These are phyloP conservation scores for Coffea canephora DNA, from an alignment of 257 asterid genomes.

Conservation along the genomic window DNA sequence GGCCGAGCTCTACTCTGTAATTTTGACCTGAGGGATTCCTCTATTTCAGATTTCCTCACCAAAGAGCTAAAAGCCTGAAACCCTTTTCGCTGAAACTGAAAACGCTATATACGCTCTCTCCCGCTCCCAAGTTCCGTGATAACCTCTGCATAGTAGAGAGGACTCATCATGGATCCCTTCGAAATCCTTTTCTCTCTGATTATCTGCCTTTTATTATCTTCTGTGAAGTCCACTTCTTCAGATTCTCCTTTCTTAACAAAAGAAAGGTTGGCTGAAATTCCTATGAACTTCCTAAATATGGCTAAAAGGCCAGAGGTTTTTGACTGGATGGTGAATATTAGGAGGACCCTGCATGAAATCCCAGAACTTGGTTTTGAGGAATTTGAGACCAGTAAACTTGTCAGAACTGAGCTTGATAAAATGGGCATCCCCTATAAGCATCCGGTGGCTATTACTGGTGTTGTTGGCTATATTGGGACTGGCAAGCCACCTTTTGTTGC, in stretches of 20 bases:
- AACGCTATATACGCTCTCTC: not conserved
- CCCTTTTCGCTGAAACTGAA: not conserved
- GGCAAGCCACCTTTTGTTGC: slow-evolving; percentile 69
- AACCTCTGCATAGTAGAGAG: not conserved
- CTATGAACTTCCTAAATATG: slow-evolving; percentile 38
- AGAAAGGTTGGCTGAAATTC: slow-evolving; percentile 34
- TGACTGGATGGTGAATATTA: slow-evolving; percentile 54
- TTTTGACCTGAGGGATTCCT: not conserved
- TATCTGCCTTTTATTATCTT: not conserved
- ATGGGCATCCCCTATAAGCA: slow-evolving; percentile 51
- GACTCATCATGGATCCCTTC: slow-evolving; percentile 35
- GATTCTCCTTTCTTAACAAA: slow-evolving; percentile 33
- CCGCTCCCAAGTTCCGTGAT: not conserved
- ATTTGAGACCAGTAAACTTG: slow-evolving; percentile 59
- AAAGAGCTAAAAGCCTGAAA: not conserved
- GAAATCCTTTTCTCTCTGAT: not conserved
- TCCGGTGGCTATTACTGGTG: slow-evolving; percentile 66
- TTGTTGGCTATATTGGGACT: slow-evolving; percentile 56
- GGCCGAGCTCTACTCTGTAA: not conserved
- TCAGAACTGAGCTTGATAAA: slow-evolving; percentile 58
- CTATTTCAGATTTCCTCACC: not conserved
- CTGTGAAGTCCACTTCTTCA: slow-evolving; percentile 23
- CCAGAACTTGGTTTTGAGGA: slow-evolving; percentile 75
- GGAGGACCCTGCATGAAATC: slow-evolving; percentile 57
- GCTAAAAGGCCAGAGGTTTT: slow-evolving; percentile 47